Evolutionary conservation across 306 rosid species (phyloP).

Genomic region (Pterocarpus macrocarpus): DNA sequence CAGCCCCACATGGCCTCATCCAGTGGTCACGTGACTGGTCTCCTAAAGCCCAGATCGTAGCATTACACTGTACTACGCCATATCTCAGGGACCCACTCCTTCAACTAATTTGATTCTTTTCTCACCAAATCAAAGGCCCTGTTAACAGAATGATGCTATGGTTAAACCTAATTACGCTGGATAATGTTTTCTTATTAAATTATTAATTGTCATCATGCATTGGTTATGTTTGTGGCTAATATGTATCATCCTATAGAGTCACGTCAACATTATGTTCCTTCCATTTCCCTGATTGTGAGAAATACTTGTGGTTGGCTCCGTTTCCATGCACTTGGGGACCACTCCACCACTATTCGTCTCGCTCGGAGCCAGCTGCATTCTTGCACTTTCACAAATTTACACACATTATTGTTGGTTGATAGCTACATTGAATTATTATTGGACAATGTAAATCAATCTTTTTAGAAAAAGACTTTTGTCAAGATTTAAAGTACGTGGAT

Average conservation of each 20-base stretch:
- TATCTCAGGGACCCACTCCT: slow-evolving; percentile 36
- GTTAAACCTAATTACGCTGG: slow-evolving; percentile 48
- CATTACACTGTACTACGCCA: background rate
- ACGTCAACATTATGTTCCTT: background rate
- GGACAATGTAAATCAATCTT: background rate
- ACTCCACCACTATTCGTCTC: background rate
- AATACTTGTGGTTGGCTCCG: background rate
- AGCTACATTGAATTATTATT: background rate
- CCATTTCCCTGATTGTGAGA: background rate
- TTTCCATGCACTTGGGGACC: background rate
- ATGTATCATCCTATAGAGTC: background rate
- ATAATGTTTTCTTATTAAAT: slow-evolving; percentile 13
- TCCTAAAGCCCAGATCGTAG: slow-evolving; percentile 11
- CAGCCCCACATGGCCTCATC: slow-evolving; percentile 16
- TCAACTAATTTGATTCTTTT: slow-evolving; percentile 45
- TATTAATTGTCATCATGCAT: background rate
- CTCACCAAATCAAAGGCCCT: slow-evolving; percentile 13
- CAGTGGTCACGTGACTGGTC: slow-evolving; percentile 36
- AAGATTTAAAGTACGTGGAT: background rate
- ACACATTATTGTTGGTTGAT: background rate
- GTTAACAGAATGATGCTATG: slow-evolving; percentile 42
- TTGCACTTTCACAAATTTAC: background rate
- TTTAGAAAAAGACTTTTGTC: background rate
- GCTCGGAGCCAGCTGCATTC: background rate
- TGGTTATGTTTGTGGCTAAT: background rate